phyloP scores from a whole-genome alignment of 2,329 filamentous ascomycete genomes.

The Colletotrichum scovillei region DNA sequence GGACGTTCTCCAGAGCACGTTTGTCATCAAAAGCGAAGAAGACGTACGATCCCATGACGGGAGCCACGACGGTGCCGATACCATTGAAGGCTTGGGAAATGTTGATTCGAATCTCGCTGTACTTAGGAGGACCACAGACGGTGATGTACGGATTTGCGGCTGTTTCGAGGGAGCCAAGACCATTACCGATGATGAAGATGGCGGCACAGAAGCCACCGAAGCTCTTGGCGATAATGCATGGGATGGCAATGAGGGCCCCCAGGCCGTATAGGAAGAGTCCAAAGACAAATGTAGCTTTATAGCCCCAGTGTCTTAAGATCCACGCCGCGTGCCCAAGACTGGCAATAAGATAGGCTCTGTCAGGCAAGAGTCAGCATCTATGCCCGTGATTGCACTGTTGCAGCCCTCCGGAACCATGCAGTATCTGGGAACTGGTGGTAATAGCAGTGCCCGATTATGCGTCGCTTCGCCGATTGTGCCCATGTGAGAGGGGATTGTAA shows the following conservation, averaged over 20 bases:
- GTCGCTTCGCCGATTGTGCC: background rate
- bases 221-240: conserved; percentile 51
- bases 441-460: background rate
- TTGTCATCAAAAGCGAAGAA: conserved; percentile 68
- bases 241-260: conserved; percentile 67
- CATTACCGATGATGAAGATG: conserved; percentile 80
- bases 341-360: conserved; percentile 50
- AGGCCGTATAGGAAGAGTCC: conserved; percentile 74
- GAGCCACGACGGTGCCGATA: conserved; percentile 69
- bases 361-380: background rate
- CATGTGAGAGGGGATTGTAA: background rate
- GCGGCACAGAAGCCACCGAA: conserved; percentile 80
- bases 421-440: no score
- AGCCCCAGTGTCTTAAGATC: conserved; percentile 54
- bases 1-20: conserved; percentile 70
- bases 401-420: background rate
- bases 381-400: background rate
- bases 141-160: conserved; percentile 76
- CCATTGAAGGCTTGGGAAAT: conserved; percentile 66
- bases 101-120: conserved; percentile 65
- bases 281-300: conserved; percentile 56
- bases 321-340: conserved; percentile 54
- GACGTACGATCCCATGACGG: conserved; percentile 77
- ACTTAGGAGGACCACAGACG: conserved; percentile 64
- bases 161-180: conserved; percentile 80